A percentile compares a stretch with the other conserved stretches of the same genome.
phyloP scores from a whole-genome alignment of 331 rosid species.

The Prunus yedoensis region DNA sequence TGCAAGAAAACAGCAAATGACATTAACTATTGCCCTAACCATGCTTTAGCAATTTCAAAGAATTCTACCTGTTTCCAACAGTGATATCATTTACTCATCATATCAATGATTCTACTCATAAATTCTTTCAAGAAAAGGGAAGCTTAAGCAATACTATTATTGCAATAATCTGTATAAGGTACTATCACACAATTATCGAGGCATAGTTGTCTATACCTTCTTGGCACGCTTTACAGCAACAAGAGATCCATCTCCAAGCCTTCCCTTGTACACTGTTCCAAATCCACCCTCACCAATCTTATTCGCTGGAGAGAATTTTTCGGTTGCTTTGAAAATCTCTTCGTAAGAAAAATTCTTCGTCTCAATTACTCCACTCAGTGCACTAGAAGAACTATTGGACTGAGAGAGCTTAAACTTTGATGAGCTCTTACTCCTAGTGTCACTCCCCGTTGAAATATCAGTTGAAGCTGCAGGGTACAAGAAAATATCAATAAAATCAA shows the following conservation, averaged over 20 bases:
- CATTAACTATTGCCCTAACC: not conserved
- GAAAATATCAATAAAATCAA: not conserved
- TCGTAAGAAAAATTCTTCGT: conserved; percentile 52
- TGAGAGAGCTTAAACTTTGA: conserved; percentile 47
- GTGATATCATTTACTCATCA: too few species aligned
- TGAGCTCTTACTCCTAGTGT: conserved; percentile 35
- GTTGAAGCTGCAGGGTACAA: conserved; percentile 48
- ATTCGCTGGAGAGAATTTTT: conserved; percentile 63
- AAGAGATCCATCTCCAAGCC: conserved; percentile 65
- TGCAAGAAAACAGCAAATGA: conserved; percentile 16
- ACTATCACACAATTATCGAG: not conserved
- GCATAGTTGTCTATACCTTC: conserved; percentile 42
- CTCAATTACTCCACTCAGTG: conserved; percentile 54
- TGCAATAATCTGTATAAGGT: not conserved
- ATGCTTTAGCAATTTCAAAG: not conserved
- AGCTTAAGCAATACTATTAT: not conserved
- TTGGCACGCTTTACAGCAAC: conserved; percentile 88
- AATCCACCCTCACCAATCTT: conserved; percentile 76
- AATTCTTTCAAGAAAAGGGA: not conserved
- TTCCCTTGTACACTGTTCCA: conserved; percentile 83
- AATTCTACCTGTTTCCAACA: not conserved
- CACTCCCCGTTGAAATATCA: conserved; percentile 55
- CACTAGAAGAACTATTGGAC: conserved; percentile 52
- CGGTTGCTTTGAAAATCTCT: conserved; percentile 79
- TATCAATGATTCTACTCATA: too few species aligned